Evolutionary conservation across 345 rosid genomes (phyloP), one percentile per base, ranked within the genome.

Genomic region (Populus deltoides): DNA sequence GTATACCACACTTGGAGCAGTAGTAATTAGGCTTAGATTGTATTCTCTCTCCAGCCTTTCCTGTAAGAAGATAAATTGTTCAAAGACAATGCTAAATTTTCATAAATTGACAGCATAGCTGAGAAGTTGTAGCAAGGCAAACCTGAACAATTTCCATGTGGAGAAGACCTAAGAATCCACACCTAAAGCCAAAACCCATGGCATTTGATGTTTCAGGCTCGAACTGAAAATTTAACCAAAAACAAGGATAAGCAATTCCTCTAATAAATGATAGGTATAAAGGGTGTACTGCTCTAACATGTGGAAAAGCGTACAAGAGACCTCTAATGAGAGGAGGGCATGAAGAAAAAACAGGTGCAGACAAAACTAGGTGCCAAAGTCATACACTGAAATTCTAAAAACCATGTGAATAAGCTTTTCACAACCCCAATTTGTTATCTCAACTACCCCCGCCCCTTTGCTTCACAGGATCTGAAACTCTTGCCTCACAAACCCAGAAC

Each of bases 121-220:
- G 76, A 77, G 38, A 79, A 25, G 41, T 63, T 57, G 33, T 8
- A 81, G 79, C 77, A 55, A 72, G 70, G 74, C 83, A 86, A 75
- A 89, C 99, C 98, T 96, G 99, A 80, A 96, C 98, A 82, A 96
- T 96, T 91, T 96, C 99, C 99, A 96, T 92, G 87, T 95, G 99
- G 66, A 95, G 99, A 85, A 95, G 98, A 83, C 99, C 99, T 90
- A 95, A 81, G 87, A 93, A 95, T 70, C 99, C 99, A 70, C 99
- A 95, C 82, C 99, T 90, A 87, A 93, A 95, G 79, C 98, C 99
- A 87, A 93, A 95, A 77, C 99, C 99, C 99, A 95, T 95, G 78
- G 99, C 99, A 84, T 87, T 95, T 81, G 99, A 95, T 68, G 92
- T 84, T 89, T 95, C 99, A 33, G 99, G 99, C 86, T 95, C 99